Base-by-base conservation (phyloP, 2,329 filamentous ascomycete genomes). In the Apiospora phragmitis region DNA sequence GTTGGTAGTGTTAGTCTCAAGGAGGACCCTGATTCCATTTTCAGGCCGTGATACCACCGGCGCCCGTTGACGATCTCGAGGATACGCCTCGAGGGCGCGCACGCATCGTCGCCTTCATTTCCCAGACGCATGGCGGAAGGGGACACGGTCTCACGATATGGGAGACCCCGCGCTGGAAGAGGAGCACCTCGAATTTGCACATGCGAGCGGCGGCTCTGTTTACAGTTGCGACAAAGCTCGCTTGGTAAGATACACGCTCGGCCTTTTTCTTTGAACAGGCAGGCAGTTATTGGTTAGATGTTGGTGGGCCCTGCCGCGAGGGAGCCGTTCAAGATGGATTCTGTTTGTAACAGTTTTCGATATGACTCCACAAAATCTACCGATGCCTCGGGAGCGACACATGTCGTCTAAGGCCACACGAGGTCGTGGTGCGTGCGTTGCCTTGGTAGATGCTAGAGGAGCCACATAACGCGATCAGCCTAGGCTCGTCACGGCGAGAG, bases 311-410 rank as follows among this genome's bases (percentile, higher is more conserved):
- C 21, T 38, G 55, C 55, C 55, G 38, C 38, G 29, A n/a, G 55
- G 18, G 32, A n/a, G 32, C 55, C 55, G 55, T 35, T 62, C 29
- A 7, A 9, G 16, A 68, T 68, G 67, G 67, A 68, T 68, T 68
- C 67, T 29, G 43, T 68, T 68, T 68, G 67, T 68, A 68, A 68
- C 45, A 68, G 42, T 29, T 68, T 68, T 55, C 41, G 26, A 32
- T 16, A 24, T n/a, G 26, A 32, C 65, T 67, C 65, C 45, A 47
- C 42, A 35, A 42, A 32, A 38, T 42, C 67, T 49, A 35, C 67
- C 67, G 55, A 35, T 62, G 55, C 55, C 29, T 62, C 55, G 55
- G 55, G 32, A 68, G 45, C 45, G 66, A 43, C 51, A 59, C 51
- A 59, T 59, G 51, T 59, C 26, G 51, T 59, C 51, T 21, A n/a